Conservation (phyloP, 257 asterid species). For the Anisodus tanguticus region DNA sequence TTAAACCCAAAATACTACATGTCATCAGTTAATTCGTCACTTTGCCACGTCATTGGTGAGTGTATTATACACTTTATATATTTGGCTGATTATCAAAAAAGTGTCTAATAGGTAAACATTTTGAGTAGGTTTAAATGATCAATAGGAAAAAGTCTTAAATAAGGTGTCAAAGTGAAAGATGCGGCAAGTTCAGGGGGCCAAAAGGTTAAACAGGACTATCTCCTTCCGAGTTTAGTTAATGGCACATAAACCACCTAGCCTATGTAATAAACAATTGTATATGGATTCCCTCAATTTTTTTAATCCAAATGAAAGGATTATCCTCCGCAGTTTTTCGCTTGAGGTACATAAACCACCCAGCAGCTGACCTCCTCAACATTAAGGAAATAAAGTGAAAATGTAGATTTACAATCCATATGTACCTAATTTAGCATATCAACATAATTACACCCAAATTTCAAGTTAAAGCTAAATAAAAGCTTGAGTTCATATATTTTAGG, state of each 20-base stretch:
- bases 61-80: too few relatives aligned
- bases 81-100: too few relatives aligned
- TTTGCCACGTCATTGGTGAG: too few relatives aligned
- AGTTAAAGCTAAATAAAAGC: neutral
- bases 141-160: too few relatives aligned
- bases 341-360: neutral
- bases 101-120: too few relatives aligned
- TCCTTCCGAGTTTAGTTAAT: neutral
- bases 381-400: slow-evolving; percentile 5
- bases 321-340: neutral
- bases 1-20: too few relatives aligned
- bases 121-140: too few relatives aligned
- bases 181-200: too few relatives aligned
- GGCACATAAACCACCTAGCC: neutral
- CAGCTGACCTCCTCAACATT: neutral
- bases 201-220: neutral
- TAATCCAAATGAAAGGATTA: slow-evolving; percentile 15
- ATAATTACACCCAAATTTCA: neutral
- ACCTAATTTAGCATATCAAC: slow-evolving; percentile 8
- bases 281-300: neutral
- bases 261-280: neutral
- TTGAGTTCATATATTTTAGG: neutral
- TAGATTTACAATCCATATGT: neutral
- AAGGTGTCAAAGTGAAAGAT: too few relatives aligned
- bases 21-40: too few relatives aligned